Evolutionary conservation across 2,329 filamentous ascomycete genomes (phyloP).

Genomic region (Cucurbitaria berberidis): DNA sequence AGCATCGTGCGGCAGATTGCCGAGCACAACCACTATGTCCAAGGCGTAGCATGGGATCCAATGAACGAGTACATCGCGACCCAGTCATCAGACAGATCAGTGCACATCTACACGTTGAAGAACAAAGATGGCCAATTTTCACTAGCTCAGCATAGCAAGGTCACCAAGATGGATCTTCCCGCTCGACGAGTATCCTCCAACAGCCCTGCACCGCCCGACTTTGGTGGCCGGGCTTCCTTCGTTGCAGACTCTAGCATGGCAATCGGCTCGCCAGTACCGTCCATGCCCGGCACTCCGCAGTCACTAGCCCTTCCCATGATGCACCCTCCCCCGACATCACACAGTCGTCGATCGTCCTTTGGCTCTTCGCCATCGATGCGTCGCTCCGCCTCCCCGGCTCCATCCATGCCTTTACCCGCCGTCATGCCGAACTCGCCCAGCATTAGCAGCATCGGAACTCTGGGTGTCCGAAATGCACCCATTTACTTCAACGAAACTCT

Average conservation of each 20-base stretch:
- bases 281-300: constrained; percentile 91
- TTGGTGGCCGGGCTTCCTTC: constrained; percentile 70
- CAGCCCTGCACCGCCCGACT: constrained; percentile 89
- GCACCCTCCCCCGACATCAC: constrained; percentile 92
- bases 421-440: constrained; percentile 96
- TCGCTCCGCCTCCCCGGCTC: constrained; percentile 89
- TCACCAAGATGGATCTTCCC: constrained; percentile 93
- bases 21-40: constrained; percentile 97
- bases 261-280: constrained; percentile 82
- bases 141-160: constrained; percentile 75
- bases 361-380: constrained; percentile 76
- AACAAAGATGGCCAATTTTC: constrained; percentile 97
- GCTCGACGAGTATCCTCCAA: constrained; percentile 86
- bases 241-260: constrained; percentile 59
- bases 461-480: constrained; percentile 75
- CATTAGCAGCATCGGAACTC: constrained; percentile 59
- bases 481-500: constrained; percentile 97
- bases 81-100: constrained; percentile 95
- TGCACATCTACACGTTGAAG: constrained; percentile 95
- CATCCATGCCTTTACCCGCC: constrained; percentile 89
- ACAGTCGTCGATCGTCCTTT: constrained; percentile 94
- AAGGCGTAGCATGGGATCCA: constrained; percentile 98
- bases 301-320: constrained; percentile 82
- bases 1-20: constrained; percentile 81
- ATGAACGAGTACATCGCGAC: constrained; percentile 98